Base-by-base conservation (phyloP, 305 asterid genomes). In the Striga hermonthica region DNA sequence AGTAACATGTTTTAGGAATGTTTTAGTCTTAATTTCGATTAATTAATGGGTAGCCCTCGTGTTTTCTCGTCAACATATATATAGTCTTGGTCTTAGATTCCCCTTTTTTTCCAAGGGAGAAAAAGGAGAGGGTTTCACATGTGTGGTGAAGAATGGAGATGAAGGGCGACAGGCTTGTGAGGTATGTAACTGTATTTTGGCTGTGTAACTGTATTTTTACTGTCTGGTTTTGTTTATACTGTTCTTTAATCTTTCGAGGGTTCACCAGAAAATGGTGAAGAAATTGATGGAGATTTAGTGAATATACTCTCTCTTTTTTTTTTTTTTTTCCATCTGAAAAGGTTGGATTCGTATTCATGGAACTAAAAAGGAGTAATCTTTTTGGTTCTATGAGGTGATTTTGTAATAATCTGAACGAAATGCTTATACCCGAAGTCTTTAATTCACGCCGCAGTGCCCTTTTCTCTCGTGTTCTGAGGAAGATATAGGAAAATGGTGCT, bases 161-260 rank as follows among this genome's bases (percentile, higher is more conserved):
- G 72, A 84, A 80, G 81, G 76, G 73, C 70, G 86, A 82, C 66
- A 84, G 76, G 83, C 69, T 75, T 58, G 86, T 84, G 61, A 82
- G 91, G 91, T 82, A 76, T 65, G 80, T 39, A 13, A 41, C 49
- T 62, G 43, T 38, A 54, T 41, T 63, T 53, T 61, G 31, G 91
- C 88, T 82, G 75, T 65, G 80, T 39, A 13, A 41, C 49, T 62
- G 43, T 38, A 54, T 41, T 63, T 53, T 61, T 22, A 37, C 58
- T 67, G 39, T 1, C 4, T 49, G 71, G 64, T 35, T 77, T 54
- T 65, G 35, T 48, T 64, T 34, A 28, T 75, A 3, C 60, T 39
- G 28, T 37, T 45, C 52, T 41, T 48, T 31, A 22, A 11, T 65
- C 61, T 43, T 41, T 4, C 36, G 41, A 65, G 53, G 22, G 12